Conservation (phyloP, 139 green algal species). For the Tetraselmis striata region DNA sequence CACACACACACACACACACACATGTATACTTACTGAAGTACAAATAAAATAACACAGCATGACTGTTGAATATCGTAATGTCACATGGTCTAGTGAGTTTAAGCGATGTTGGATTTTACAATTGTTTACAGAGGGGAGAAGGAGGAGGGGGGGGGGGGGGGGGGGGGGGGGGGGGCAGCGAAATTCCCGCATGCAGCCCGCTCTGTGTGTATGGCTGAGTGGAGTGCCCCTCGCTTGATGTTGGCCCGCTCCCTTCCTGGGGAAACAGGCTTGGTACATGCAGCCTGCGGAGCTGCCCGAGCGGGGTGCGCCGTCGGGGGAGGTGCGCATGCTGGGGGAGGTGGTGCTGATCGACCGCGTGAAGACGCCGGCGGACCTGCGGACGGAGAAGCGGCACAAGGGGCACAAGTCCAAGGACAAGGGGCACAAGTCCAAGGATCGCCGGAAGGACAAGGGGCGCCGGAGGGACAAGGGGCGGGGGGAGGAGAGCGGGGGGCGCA, state of each 20-base stretch:
- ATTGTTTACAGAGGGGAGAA: no score
- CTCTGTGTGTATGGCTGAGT: neutral
- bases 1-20: no score
- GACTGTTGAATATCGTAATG: no score
- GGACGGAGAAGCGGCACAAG: neutral
- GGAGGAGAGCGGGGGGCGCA: neutral
- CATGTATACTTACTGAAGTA: no score
- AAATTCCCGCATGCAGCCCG: no score
- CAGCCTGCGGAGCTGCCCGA: neutral
- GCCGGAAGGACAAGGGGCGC: no score
- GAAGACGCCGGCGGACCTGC: neutral
- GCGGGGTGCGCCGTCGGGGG: no score
- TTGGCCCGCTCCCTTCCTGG: neutral
- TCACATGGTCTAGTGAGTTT: no score
- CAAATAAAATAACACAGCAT: no score
- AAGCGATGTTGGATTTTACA: no score
- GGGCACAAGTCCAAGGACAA: neutral
- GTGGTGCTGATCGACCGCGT: neutral
- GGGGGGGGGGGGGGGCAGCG: neutral
- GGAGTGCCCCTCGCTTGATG: neutral
- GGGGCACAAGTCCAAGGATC: neutral
- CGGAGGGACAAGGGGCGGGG: neutral
- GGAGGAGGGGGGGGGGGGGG: no score
- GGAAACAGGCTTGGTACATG: neutral
- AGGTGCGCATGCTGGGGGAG: neutral